Evolutionary conservation across 2,329 filamentous ascomycete genomes (phyloP).

Genomic region (Cercospora brassicicola): DNA sequence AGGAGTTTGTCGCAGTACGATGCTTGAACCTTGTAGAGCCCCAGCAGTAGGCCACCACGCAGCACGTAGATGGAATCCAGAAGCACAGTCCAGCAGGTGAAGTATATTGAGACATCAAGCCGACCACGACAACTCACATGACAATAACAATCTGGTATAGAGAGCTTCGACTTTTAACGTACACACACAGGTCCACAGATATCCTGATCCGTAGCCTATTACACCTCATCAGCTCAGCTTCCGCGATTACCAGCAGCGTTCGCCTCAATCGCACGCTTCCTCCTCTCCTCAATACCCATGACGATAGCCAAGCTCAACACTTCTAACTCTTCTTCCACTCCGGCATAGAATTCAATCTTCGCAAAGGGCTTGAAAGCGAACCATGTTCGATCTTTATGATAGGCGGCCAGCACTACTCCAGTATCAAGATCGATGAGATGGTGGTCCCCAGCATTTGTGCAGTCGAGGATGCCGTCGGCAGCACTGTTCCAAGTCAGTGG

Average conservation of each 20-base stretch:
- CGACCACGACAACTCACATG: not conserved
- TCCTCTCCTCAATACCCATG: slow-evolving; percentile 1
- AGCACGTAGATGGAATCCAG: not conserved
- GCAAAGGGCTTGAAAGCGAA: slow-evolving; percentile 4
- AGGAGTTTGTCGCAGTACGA: not conserved
- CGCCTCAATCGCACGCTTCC: not conserved
- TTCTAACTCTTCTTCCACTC: not conserved
- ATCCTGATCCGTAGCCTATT: not conserved
- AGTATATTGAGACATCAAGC: not conserved
- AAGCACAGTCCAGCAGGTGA: not conserved
- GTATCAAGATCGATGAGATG: slow-evolving; percentile 7
- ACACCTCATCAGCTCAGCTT: not conserved
- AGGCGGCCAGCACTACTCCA: slow-evolving; percentile 1
- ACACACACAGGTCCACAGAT: not conserved
- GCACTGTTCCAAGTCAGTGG: not conserved
- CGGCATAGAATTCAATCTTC: not conserved
- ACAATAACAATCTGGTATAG: not conserved
- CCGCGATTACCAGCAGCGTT: not conserved
- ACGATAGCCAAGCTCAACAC: slow-evolving; percentile 5
- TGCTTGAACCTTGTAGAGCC: not conserved
- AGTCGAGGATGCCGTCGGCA: not conserved
- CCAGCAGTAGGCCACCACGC: not conserved
- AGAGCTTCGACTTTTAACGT: not conserved
- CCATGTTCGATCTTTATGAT: slow-evolving; percentile 5
- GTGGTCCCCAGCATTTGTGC: not conserved